Base-by-base conservation (phyloP, 306 rosid genomes). In the Cajanus cajan region DNA sequence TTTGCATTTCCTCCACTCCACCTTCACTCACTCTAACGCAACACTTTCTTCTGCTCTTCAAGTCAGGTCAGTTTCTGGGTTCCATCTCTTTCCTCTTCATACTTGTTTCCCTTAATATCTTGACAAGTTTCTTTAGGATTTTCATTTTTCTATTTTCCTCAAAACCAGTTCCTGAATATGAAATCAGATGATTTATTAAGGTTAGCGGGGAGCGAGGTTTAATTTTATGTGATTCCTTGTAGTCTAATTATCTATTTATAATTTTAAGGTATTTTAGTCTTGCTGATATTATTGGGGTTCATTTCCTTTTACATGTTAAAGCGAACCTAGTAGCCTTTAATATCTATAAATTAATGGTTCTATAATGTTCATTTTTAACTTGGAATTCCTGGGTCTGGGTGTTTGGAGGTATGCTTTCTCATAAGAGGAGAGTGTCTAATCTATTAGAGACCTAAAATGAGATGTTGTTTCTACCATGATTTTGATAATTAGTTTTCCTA, bases 31-130 rank as follows among this genome's bases (percentile, higher is more conserved):
- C 80, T 43, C n/a, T 28, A 8, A 55, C 24, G 11, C 71, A 44
- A 7, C 65, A 83, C 58, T 71, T 37, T 43, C 51, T 78, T 44
- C 61, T 47, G 14, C 79, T 64, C 72, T 62, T 41, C 37, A 47
- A 31, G 7, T 74, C 80, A 84, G 92, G 96, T 92, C 73, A 61
- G 77, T 80, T 83, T 76, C 61, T 69, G 25, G 43, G 71, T 37
- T 72, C 61, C 73, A 8, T 59, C 10, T 68, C n/a, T 55, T 76
- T 73, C 8, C 44, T 37, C 80, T 76, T 72, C 0, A 55, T 71
- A 48, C 55, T 74, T 73, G 64, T 82, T 68, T 81, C 55, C 62
- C 41, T 78, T 67, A 69, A 61, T 48, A 16, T n/a, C 8, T 13
- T 57, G 63, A 70, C 21, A 64, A 19, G 7, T 77, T 47, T 10